Evolutionary conservation across 2,329 filamentous ascomycete species (phyloP).

Genomic region (Cordyceps sp.): DNA sequence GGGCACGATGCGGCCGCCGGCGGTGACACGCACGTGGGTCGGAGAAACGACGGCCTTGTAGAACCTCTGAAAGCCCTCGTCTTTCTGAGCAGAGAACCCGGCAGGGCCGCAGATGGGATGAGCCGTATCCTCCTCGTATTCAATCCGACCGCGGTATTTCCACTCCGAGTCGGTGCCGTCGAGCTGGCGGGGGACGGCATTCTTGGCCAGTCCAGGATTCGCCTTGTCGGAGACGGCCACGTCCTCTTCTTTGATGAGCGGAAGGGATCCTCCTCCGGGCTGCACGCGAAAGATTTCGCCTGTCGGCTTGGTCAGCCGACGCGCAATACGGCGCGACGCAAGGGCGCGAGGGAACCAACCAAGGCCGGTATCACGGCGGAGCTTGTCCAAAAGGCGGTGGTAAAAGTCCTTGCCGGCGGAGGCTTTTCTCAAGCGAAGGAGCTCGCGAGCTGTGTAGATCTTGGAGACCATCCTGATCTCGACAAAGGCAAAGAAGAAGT

Average conservation of each 20-base stretch:
- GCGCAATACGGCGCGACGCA: background rate
- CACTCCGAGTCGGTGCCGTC: slow-evolving; percentile 25
- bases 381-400: slow-evolving; percentile 12
- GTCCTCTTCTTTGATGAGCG: slow-evolving; percentile 15
- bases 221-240: slow-evolving; percentile 2
- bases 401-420: slow-evolving; percentile 11
- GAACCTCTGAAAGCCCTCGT: slow-evolving; percentile 50
- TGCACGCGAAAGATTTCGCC: slow-evolving; percentile 16
- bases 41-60: slow-evolving; percentile 53
- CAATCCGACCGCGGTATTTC: slow-evolving; percentile 28
- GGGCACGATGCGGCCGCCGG: slow-evolving; percentile 49
- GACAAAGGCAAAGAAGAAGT: slow-evolving; percentile 23
- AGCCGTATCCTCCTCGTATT: slow-evolving; percentile 21
- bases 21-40: slow-evolving; percentile 49
- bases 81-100: slow-evolving; percentile 35
- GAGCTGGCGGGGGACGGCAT: slow-evolving; percentile 12
- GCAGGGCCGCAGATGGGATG: slow-evolving; percentile 37
- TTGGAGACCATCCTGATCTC: slow-evolving; percentile 22
- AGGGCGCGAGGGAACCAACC: slow-evolving; percentile 14
- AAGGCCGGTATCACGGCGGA: slow-evolving; percentile 22
- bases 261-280: slow-evolving; percentile 9
- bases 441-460: slow-evolving; percentile 25
- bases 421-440: slow-evolving; percentile 19
- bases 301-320: slow-evolving; percentile 5
- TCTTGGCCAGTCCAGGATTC: slow-evolving; percentile 4